These are phyloP conservation scores for Cordyceps fumosorosea DNA, from an alignment of 2,329 filamentous ascomycete genomes.

Conservation along the genomic window DNA sequence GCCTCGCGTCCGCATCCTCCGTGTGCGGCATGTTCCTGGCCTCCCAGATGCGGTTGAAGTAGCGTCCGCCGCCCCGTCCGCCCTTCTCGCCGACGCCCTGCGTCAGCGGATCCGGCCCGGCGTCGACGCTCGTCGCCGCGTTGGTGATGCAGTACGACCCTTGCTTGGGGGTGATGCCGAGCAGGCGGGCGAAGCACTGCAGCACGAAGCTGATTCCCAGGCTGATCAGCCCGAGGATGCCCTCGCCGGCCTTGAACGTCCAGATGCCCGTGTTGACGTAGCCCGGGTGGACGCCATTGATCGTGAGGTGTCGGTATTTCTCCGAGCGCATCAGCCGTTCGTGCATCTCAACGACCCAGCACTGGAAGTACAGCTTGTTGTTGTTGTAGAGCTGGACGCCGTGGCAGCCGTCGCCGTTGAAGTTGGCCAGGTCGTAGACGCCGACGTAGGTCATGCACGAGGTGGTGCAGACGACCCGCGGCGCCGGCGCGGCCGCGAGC, in stretches of 20 bases:
- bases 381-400: slow-evolving; percentile 21
- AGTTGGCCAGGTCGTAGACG: slow-evolving; percentile 20
- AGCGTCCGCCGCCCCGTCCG: slow-evolving; percentile 11
- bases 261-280: slow-evolving; percentile 26
- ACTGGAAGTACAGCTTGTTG: slow-evolving; percentile 29
- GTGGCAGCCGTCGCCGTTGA: slow-evolving; percentile 17
- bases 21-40: slow-evolving; percentile 10
- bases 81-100: slow-evolving; percentile 11
- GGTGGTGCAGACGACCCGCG: slow-evolving; percentile 25
- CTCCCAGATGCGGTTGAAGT: slow-evolving; percentile 16
- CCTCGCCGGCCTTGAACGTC: slow-evolving; percentile 15
- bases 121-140: slow-evolving; percentile 10
- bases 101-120: slow-evolving; percentile 3
- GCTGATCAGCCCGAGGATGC: slow-evolving; percentile 6
- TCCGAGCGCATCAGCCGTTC: slow-evolving; percentile 17
- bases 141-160: slow-evolving; percentile 14
- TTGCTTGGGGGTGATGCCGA: slow-evolving; percentile 11
- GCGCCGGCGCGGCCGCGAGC: slow-evolving; percentile 18
- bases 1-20: slow-evolving; percentile 5
- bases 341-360: slow-evolving; percentile 26
- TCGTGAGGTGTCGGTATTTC: slow-evolving; percentile 22
- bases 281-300: slow-evolving; percentile 27
- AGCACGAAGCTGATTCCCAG: background rate
- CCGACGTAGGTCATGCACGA: slow-evolving; percentile 25
- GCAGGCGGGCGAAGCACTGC: slow-evolving; percentile 3